Evolutionary conservation across 2,329 filamentous ascomycete genomes (phyloP).

Genomic region (Proliferodiscus dingleyae): DNA sequence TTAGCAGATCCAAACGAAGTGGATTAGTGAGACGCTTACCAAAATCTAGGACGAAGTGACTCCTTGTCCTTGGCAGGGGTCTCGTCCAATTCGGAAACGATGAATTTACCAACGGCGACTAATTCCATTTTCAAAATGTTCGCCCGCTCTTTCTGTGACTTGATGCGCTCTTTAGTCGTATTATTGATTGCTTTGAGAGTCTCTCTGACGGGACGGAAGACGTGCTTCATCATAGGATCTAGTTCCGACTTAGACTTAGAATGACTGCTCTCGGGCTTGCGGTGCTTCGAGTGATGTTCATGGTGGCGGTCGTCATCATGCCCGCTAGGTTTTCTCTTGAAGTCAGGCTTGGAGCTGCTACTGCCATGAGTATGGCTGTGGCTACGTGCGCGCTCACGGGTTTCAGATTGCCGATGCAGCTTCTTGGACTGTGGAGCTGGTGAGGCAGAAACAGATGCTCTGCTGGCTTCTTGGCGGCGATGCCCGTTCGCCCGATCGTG

Average conservation of each 20-base stretch:
- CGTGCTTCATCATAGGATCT: conserved; percentile 37
- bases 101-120: conserved; percentile 57
- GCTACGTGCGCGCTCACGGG: conserved; percentile 42
- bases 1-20: conserved; percentile 13
- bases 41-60: conserved; percentile 27
- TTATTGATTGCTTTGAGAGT: conserved; percentile 55
- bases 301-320: conserved; percentile 47
- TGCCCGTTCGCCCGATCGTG: conserved; percentile 49
- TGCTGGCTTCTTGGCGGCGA: conserved; percentile 50
- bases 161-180: conserved; percentile 58
- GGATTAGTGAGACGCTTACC: conserved; percentile 22
- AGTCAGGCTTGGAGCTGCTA: conserved; percentile 35
- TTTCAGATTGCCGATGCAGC: conserved; percentile 34
- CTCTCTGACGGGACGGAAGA: conserved; percentile 53
- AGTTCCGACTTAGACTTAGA: conserved; percentile 16
- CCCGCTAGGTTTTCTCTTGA: conserved; percentile 57
- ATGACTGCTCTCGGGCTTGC: conserved; percentile 46
- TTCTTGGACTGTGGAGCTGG: conserved; percentile 56
- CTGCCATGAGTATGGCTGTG: conserved; percentile 41
- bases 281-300: conserved; percentile 47
- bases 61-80: conserved; percentile 18
- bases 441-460: conserved; percentile 62
- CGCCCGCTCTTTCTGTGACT: conserved; percentile 57
- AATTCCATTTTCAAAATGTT: conserved; percentile 57
- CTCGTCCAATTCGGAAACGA: conserved; percentile 38